phyloP scores from a whole-genome alignment of 441 rosid genomes.

The Populus hybrid region DNA sequence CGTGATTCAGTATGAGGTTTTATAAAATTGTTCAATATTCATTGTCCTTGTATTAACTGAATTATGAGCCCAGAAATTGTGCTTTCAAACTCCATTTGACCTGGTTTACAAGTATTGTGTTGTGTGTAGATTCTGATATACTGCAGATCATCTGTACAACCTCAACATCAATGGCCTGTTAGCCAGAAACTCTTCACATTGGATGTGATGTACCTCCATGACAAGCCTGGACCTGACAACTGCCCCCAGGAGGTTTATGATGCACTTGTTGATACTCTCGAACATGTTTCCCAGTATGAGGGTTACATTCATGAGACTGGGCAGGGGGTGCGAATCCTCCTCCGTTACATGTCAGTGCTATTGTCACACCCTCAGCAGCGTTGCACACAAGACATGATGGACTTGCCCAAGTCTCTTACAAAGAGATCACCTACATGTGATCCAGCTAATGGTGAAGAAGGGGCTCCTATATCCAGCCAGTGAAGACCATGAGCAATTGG shows the following conservation, averaged over 20 bases:
- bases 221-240: constrained; percentile 85
- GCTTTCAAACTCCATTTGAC: neutral
- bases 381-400: constrained; percentile 65
- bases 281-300: constrained; percentile 75
- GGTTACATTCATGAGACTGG: constrained; percentile 86
- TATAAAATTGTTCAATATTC: neutral
- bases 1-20: neutral
- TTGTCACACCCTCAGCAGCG: constrained; percentile 90
- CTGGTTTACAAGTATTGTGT: neutral
- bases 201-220: constrained; percentile 91
- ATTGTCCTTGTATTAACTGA: neutral
- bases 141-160: constrained; percentile 77
- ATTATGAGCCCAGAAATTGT: constrained; percentile 2
- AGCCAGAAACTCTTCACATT: constrained; percentile 82
- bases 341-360: constrained; percentile 59
- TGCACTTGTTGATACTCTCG: constrained; percentile 73
- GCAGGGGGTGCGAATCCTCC: constrained; percentile 64
- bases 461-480: constrained; percentile 41
- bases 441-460: constrained; percentile 44
- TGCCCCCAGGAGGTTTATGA: constrained; percentile 89
- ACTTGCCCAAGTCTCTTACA: constrained; percentile 66
- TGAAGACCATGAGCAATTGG: constrained; percentile 16
- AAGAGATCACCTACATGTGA: constrained; percentile 57
- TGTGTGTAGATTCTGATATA: constrained; percentile 67
- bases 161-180: constrained; percentile 69